Evolutionary conservation across 2,329 filamentous ascomycete species (phyloP), one percentile per base, ranked within the genome.

Genomic region (Aschersonia sp.): DNA sequence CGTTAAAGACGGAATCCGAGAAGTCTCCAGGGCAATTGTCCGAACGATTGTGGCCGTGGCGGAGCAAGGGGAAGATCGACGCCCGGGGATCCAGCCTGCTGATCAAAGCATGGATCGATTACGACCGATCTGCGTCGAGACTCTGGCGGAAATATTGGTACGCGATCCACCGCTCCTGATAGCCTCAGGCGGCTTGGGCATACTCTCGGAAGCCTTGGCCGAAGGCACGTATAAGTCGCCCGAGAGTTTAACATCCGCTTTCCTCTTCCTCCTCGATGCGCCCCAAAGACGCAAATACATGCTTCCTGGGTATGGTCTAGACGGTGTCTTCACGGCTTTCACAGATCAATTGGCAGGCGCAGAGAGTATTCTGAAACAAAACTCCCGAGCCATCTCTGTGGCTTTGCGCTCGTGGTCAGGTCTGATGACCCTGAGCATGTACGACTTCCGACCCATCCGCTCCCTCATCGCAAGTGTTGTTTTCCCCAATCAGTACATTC

Each of bases 341-440:
- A 98, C 92, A 0, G 92, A 97, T 61, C 83, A 87, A 14, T 64
- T 79, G 29, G 69, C 73, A 42, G 70, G 73, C n/a, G 75, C 71
- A 49, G 79, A 83, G 49, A 65, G 59, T 11, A 64, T 80, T 5
- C 61, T 97, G 46, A 92, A 89, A 60, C 85, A 89, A 46, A 95
- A 92, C 55, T 85, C 88, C 8, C 88, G 86, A 58, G 87, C 94
- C n/a, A 89, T 98, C 50, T 79, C 87, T n/a, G 81, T 84, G 11
- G 81, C 95, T 54, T 70, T 98, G 56, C 90, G 87, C 61, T 92
- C 87, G 46, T 98, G 94, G 92, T 83, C 92, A 7, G 92, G 92
- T 5, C 71, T 98, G 48, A 83, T 97, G 69, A 81, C 82, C 30
- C 72, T 98, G 14, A 87, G 85, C 51, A 87, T 94, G 78, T 87